Base-by-base conservation (phyloP, 495 filamentous ascomycete species). In the Cercophora sp. region DNA sequence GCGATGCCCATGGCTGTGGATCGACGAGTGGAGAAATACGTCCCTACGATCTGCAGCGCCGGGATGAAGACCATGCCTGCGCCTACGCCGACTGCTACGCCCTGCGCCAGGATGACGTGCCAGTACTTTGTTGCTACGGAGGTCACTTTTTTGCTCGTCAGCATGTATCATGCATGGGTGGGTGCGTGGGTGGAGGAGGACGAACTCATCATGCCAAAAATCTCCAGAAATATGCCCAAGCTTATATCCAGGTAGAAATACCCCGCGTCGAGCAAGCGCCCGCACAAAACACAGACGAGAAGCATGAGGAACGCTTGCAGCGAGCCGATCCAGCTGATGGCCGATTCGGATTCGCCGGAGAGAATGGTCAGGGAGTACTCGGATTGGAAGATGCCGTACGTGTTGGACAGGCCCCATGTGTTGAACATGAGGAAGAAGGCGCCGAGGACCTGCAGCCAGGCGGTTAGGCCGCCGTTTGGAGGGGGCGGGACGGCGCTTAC, bases 1-100 rank as follows among this genome's bases (percentile, higher is more conserved):
- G 82, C 82, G 20, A 89, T 66, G 1, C 85, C 88, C 46, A 89
- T 71, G 0, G 83, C 88, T 5, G 86, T 73, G 0, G 86, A 83
- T 11, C 84, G 70, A n/a, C 78, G 82, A 4, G 81, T 72, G 8
- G 78, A 75, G 57, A 80, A 81, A 63, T 90, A 91, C 77, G 83
- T 88, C 8, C 81, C 83, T 2, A 79, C 74, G 35, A 85, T 75
- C 9, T 78, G 74, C 45, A 84, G 72, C 2, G 72, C 73, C 0
- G 86, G 81, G 35, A 82, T 82, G 69, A 88, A 88, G 40, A 86
- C 65, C 9, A 72, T 59, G 23, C 79, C 78, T 9, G 77, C 79
- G 5, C 86, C 86, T 23, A 85, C 53, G 8, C 76, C 70, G 18
- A 70, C 68, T 51, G 70, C 71, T 8, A 87, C 57, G 3, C 80